Evolutionary conservation across 1,284 basidiomycete genomes (phyloP).

Genomic region (Ceratobasidium sp.): DNA sequence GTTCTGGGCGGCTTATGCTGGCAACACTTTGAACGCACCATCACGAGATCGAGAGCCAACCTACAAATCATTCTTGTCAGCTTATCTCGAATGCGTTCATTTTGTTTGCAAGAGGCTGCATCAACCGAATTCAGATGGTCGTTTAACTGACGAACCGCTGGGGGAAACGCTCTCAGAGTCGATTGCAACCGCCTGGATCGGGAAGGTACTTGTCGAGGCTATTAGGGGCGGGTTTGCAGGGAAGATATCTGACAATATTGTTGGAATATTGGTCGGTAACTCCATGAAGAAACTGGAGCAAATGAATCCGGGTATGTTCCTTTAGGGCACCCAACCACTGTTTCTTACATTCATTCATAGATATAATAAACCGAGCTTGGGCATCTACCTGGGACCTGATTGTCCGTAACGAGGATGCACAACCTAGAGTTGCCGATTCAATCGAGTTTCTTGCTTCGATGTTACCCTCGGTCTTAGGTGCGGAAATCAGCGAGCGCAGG

Average conservation of each 20-base stretch:
- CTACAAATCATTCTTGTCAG: slow-evolving; percentile 68
- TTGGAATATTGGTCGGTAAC: slow-evolving; percentile 60
- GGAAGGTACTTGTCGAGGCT: slow-evolving; percentile 61
- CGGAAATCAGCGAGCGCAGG: not conserved
- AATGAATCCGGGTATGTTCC: slow-evolving; percentile 58
- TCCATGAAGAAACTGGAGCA: slow-evolving; percentile 58
- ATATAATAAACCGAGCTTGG: slow-evolving; percentile 3
- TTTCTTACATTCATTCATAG: not conserved
- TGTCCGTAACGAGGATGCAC: not conserved
- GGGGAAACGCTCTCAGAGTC: slow-evolving; percentile 33
- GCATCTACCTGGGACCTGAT: not conserved
- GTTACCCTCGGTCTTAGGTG: not conserved
- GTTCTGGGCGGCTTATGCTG: slow-evolving; percentile 81
- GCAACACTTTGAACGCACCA: slow-evolving; percentile 67
- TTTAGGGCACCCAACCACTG: not conserved
- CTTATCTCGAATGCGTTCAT: slow-evolving; percentile 74
- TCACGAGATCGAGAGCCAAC: slow-evolving; percentile 61
- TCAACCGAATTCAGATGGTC: slow-evolving; percentile 38
- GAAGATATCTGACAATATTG: slow-evolving; percentile 60
- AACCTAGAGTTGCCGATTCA: not conserved
- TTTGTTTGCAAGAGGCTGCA: slow-evolving; percentile 63
- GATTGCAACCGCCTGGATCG: slow-evolving; percentile 52
- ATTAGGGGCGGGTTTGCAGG: slow-evolving; percentile 63
- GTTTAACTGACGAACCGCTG: not conserved
- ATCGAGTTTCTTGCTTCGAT: slow-evolving; percentile 19